Conservation (phyloP, 2,329 filamentous ascomycete genomes). For the Decorospora gaudefroyi region DNA sequence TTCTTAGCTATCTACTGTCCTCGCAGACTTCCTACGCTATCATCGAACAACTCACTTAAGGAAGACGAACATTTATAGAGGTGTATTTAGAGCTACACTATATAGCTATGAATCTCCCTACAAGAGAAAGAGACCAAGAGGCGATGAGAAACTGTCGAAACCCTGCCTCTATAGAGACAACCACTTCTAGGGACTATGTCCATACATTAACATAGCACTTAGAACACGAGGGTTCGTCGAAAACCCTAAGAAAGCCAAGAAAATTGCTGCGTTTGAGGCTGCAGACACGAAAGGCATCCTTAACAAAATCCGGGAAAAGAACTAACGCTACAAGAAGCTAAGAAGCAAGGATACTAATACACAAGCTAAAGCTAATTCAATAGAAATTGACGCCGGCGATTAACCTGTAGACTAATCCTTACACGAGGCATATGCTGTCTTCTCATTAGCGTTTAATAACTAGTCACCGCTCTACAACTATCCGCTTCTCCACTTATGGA, state of each 20-base stretch:
- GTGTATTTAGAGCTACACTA: conserved; percentile 8
- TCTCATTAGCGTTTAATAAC: conserved; percentile 7
- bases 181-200: conserved; percentile 18
- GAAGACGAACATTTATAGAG: conserved; percentile 5
- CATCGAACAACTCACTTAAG: conserved; percentile 10
- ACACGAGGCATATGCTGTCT: conserved; percentile 8
- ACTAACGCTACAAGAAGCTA: conserved; percentile 5
- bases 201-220: conserved; percentile 11
- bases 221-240: conserved; percentile 13
- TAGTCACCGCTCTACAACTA: neutral
- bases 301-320: conserved; percentile 6
- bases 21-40: conserved; percentile 11
- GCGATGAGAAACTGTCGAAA: conserved; percentile 1
- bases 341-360: neutral
- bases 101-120: conserved; percentile 15
- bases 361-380: conserved; percentile 8
- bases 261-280: conserved; percentile 3
- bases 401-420: neutral
- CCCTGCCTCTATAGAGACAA: conserved; percentile 14
- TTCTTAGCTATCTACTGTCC: conserved; percentile 7
- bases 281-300: neutral
- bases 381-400: conserved; percentile 12
- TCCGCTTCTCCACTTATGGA: conserved; percentile 5
- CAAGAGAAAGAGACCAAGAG: conserved; percentile 12
- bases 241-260: conserved; percentile 22